These are phyloP conservation scores for Gossypium davidsonii DNA, from an alignment of 441 rosid genomes.

Conservation along the genomic window DNA sequence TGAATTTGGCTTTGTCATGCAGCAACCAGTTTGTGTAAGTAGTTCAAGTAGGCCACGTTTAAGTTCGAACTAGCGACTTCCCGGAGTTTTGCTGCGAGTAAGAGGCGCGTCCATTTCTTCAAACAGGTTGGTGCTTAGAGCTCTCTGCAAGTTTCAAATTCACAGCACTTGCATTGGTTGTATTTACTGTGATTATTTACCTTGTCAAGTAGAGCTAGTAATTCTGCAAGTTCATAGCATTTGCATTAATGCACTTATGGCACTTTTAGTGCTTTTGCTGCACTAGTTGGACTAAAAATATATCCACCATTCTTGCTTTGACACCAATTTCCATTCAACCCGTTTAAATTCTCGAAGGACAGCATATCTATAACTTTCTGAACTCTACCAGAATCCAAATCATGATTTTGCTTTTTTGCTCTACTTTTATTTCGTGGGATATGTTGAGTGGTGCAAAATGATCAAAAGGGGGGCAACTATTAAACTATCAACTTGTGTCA, in stretches of 20 bases:
- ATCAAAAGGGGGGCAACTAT: too few relatives aligned
- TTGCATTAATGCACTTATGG: background rate
- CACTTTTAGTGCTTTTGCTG: background rate
- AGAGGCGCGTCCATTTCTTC: constrained; percentile 60
- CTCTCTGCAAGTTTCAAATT: background rate
- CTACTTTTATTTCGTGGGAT: too few relatives aligned
- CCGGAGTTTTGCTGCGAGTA: constrained; percentile 79
- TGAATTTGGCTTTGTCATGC: constrained; percentile 33
- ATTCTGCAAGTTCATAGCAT: background rate
- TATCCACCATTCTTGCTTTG: too few relatives aligned
- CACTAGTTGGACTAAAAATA: background rate
- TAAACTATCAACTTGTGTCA: too few relatives aligned
- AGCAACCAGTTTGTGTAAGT: too few relatives aligned
- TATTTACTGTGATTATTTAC: background rate
- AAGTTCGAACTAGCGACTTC: constrained; percentile 12
- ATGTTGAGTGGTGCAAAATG: too few relatives aligned
- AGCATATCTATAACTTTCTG: too few relatives aligned
- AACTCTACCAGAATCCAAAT: too few relatives aligned
- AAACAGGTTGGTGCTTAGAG: constrained; percentile 41
- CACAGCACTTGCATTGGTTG: background rate
- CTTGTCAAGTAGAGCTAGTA: background rate
- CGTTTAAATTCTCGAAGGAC: too few relatives aligned
- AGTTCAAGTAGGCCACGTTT: too few relatives aligned
- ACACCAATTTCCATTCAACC: too few relatives aligned
- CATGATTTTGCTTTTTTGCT: too few relatives aligned